A percentile compares a stretch with the other conserved stretches of the same genome.
Conservation (phyloP, 2,329 filamentous ascomycete genomes). For the Aspergillus aculeatus region DNA sequence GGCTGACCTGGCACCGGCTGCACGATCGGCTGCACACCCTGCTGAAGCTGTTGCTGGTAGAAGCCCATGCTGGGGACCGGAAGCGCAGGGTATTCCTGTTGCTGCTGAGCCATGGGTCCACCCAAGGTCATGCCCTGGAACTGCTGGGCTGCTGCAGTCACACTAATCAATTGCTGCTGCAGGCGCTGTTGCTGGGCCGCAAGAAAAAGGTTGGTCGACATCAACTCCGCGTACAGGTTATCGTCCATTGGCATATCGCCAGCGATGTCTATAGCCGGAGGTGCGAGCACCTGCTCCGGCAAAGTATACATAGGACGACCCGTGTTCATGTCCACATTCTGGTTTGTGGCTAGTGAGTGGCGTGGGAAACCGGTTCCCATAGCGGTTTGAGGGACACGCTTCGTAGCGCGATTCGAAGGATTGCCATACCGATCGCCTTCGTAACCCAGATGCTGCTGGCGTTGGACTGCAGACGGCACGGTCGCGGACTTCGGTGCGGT, state of each 20-base stretch:
- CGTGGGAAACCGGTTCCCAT: conserved; percentile 55
- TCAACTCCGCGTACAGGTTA: conserved; percentile 78
- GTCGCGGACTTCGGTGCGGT: conserved; percentile 87
- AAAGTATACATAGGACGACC: conserved; percentile 62
- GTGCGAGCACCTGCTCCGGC: conserved; percentile 71
- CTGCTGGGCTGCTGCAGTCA: conserved; percentile 80
- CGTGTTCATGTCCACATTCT: conserved; percentile 40
- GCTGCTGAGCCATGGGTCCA: conserved; percentile 39
- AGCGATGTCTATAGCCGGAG: conserved; percentile 72
- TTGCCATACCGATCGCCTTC: conserved; percentile 50
- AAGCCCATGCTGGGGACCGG: conserved; percentile 55
- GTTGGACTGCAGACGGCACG: conserved; percentile 65
- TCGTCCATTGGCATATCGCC: conserved; percentile 77
- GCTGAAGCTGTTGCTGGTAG: conserved; percentile 67
- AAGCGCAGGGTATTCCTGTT: conserved; percentile 53
- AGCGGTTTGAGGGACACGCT: conserved; percentile 59
- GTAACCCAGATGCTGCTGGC: conserved; percentile 53
- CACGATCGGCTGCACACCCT: conserved; percentile 63
- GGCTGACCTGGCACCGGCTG: conserved; percentile 66
- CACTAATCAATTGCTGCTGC: conserved; percentile 83
- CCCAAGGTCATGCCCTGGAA: conserved; percentile 74
- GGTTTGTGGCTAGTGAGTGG: conserved; percentile 39
- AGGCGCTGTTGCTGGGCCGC: conserved; percentile 93
- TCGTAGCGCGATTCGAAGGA: conserved; percentile 43
- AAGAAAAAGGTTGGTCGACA: conserved; percentile 87